Conservation (phyloP, 768 basidiomycete species). For the Suillus subaureus region DNA sequence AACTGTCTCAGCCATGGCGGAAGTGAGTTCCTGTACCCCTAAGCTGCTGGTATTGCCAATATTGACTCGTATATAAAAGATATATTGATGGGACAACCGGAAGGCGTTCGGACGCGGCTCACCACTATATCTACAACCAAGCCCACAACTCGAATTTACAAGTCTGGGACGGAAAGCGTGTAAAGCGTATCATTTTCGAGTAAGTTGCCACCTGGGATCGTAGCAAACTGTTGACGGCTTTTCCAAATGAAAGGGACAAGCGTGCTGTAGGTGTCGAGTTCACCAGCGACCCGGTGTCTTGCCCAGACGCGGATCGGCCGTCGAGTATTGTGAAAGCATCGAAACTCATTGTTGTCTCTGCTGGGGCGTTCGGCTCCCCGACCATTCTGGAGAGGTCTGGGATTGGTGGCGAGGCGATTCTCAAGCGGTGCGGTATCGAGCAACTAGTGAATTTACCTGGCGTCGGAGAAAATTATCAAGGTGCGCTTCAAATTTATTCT, state of each 20-base stretch:
- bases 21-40: conserved; percentile 38
- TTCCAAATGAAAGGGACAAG: conserved; percentile 20
- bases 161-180: conserved; percentile 42
- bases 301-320: conserved; percentile 26
- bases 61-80: conserved; percentile 32
- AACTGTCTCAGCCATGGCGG: conserved; percentile 49
- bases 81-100: conserved; percentile 56
- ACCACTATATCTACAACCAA: conserved; percentile 54
- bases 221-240: neutral
- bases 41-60: too few relatives aligned
- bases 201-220: conserved; percentile 23
- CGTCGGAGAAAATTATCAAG: conserved; percentile 71
- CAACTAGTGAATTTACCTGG: conserved; percentile 67
- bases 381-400: conserved; percentile 65
- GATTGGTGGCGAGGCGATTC: conserved; percentile 55
- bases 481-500: conserved; percentile 25
- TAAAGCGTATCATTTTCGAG: conserved; percentile 54
- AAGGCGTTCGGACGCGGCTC: conserved; percentile 56
- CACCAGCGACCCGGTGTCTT: conserved; percentile 32
- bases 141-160: conserved; percentile 43
- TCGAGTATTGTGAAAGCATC: conserved; percentile 38
- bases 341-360: conserved; percentile 50
- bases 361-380: conserved; percentile 58
- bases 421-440: conserved; percentile 50
- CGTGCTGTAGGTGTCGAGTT: conserved; percentile 55